Evolutionary conservation across 805 yeast genomes (phyloP).

Genomic region (Metschnikowia matae): DNA sequence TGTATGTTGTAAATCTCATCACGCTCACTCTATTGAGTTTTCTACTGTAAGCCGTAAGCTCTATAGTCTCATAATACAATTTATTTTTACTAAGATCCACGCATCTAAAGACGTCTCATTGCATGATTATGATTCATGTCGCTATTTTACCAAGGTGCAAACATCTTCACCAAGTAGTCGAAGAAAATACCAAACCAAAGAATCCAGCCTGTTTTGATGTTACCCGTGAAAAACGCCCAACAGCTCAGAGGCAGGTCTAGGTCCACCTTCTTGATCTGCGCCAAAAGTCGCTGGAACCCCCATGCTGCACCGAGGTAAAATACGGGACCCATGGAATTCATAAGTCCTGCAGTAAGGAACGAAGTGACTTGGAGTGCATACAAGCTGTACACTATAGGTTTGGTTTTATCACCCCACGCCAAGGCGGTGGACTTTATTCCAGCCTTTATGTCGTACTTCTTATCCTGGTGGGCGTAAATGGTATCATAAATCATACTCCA

Average conservation of each 20-base stretch:
- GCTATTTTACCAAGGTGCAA: too few relatives aligned
- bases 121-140: too few relatives aligned
- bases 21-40: too few relatives aligned
- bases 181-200: slow-evolving; percentile 62
- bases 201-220: slow-evolving; percentile 71
- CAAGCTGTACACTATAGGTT: slow-evolving; percentile 60
- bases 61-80: too few relatives aligned
- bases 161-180: slow-evolving; percentile 54
- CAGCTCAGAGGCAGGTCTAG: slow-evolving; percentile 77
- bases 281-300: slow-evolving; percentile 65
- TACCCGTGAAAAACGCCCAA: slow-evolving; percentile 74
- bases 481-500: slow-evolving; percentile 98
- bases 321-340: slow-evolving; percentile 84
- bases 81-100: too few relatives aligned
- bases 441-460: slow-evolving; percentile 77
- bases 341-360: slow-evolving; percentile 62
- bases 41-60: too few relatives aligned
- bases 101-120: too few relatives aligned
- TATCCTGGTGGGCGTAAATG: slow-evolving; percentile 96
- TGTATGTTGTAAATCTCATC: too few relatives aligned
- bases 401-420: slow-evolving; percentile 84
- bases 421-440: slow-evolving; percentile 95
- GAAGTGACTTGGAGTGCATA: slow-evolving; percentile 65
- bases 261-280: slow-evolving; percentile 70
- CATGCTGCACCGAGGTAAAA: slow-evolving; percentile 62